Conservation (phyloP, 768 basidiomycete genomes). For the Leucogyrophana mollusca region DNA sequence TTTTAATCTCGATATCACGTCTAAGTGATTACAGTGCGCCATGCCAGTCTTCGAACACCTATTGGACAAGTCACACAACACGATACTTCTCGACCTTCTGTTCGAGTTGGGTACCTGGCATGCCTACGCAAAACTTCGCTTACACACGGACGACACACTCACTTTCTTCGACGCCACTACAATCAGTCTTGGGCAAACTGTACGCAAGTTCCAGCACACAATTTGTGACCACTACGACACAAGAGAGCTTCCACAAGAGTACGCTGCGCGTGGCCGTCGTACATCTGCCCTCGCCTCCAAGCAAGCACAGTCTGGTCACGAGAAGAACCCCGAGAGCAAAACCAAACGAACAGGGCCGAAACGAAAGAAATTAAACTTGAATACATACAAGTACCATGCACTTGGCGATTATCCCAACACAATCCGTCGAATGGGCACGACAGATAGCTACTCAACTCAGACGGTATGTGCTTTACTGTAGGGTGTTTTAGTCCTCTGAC, state of each 20-base stretch:
- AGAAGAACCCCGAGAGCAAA: too few relatives aligned
- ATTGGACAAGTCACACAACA: conserved; percentile 17
- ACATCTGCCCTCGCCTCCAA: not conserved
- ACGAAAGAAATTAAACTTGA: conserved; percentile 18
- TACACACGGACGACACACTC: conserved; percentile 25
- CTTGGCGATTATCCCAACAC: conserved; percentile 23
- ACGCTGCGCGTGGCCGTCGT: not conserved
- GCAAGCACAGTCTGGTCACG: too few relatives aligned
- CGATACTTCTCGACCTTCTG: conserved; percentile 18
- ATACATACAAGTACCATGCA: conserved; percentile 31
- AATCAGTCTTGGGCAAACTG: conserved; percentile 8
- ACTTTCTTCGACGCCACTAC: conserved; percentile 17
- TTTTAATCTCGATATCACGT: too few relatives aligned
- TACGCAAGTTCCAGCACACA: conserved; percentile 19
- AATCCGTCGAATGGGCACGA: conserved; percentile 4
- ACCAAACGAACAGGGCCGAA: too few relatives aligned
- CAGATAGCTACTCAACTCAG: conserved; percentile 7
- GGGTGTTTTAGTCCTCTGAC: not conserved
- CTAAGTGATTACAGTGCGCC: conserved; percentile 28
- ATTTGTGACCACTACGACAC: conserved; percentile 22
- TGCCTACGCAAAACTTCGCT: conserved; percentile 30
- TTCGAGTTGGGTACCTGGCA: conserved; percentile 34
- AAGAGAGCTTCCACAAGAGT: conserved; percentile 12
- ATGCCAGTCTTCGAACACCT: conserved; percentile 35
- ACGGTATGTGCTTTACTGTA: not conserved